phyloP scores from a whole-genome alignment of 257 asterid species.

The Solanum sitiens region DNA sequence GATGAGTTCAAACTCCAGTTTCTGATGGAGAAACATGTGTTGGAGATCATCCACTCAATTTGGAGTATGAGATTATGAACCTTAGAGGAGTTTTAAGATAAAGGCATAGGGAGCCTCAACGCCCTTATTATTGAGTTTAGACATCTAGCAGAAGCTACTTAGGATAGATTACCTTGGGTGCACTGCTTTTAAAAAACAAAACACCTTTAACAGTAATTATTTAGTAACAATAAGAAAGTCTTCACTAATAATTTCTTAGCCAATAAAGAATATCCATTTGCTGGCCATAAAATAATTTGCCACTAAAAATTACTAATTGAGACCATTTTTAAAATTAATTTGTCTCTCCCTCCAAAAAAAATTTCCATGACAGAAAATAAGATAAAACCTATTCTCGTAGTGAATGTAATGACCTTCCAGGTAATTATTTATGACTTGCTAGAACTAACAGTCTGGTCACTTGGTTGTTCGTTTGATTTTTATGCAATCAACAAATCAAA shows the following conservation, averaged over 20 bases:
- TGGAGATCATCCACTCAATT: neutral
- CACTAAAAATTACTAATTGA: neutral
- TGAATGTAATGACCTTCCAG: no score
- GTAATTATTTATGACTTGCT: no score
- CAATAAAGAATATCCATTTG: neutral
- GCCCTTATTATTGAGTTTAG: neutral
- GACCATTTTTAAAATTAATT: no score
- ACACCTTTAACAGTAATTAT: no score
- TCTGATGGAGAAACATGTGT: neutral
- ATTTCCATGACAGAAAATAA: neutral
- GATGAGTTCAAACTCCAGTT: neutral
- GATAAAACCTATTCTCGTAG: neutral
- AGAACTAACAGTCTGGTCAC: accelerated
- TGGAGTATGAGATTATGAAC: neutral
- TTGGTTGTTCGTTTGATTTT: no score
- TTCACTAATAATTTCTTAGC: neutral
- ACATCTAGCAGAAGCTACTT: neutral
- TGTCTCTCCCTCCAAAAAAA: neutral
- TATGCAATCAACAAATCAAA: neutral
- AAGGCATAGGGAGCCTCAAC: neutral
- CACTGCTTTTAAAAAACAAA: neutral
- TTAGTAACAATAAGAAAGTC: no score
- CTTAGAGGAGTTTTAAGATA: no score
- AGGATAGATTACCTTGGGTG: neutral
- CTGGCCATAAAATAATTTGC: neutral